Evolutionary conservation across 1,284 basidiomycete species (phyloP), one percentile per base, ranked within the genome.

Genomic region (Papiliotrema fonsecae): DNA sequence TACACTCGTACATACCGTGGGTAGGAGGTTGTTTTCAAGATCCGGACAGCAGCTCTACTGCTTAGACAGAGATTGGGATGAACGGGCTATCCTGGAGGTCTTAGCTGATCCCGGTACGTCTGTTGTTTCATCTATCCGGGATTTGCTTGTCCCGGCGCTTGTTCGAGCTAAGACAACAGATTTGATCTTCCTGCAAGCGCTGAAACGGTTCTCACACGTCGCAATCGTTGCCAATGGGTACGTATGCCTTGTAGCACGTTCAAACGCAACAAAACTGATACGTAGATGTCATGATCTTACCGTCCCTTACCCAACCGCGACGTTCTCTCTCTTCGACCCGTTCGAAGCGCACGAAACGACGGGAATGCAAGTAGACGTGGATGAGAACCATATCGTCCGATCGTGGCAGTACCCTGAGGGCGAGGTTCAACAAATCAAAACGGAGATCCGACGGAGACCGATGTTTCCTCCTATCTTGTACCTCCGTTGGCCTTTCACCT

Each of bases 201-300:
- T 97, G 26, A 55, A 77, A 0, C 72, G 75, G 19, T 97, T 97
- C 69, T 75, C 81, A 21, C 78, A 83, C 42, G 77, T 91, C 34
- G 77, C 82, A 47, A 81, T 97, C 53, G 90, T 90, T 55, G 92
- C 88, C 4, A 96, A 94, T 70, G 82, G 85, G 82, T 85, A 41
- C 49, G 28, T 39, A 28, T 34, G 27, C n/a, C n/a, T n/a, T n/a
- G n/a, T n/a, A 38, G 7, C 4, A 13, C n/a, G 24, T 35, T 39
- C 16, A 31, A 16, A 31, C 30, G 30, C 30, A 26, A 30, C 14
- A 5, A 28, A 34, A 5, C 42, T 24, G 24, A 7, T 28, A 6
- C 1, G 2, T 40, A 66, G 61, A 18, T 74, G 87, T 34, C 82
- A 87, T 61, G 89, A 92, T 61, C 54, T 77, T 3, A 91, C 89